These are phyloP conservation scores for Colletotrichum siamense DNA, from an alignment of 2,329 filamentous ascomycete species.

Conservation along the genomic window DNA sequence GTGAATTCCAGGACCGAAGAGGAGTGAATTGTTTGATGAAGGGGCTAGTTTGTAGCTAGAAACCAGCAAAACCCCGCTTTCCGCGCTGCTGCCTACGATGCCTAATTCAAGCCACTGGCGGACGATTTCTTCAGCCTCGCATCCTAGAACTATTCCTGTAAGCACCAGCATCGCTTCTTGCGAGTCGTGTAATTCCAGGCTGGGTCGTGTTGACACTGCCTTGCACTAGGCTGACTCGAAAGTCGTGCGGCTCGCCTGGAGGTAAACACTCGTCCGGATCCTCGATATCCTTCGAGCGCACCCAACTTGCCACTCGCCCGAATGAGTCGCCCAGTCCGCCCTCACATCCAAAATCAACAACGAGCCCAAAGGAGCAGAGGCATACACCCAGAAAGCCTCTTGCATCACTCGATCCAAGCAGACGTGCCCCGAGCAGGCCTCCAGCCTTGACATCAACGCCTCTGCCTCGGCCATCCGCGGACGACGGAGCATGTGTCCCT, in stretches of 20 bases:
- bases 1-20: not conserved
- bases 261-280: not conserved
- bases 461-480: not conserved
- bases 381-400: not conserved
- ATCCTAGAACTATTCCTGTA: not conserved
- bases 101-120: not conserved
- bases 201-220: not conserved
- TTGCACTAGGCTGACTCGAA: not conserved
- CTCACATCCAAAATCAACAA: not conserved
- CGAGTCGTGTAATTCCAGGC: not conserved
- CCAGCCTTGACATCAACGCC: not conserved
- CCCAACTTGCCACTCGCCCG: not conserved
- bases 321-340: not conserved
- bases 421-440: not conserved
- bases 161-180: not conserved
- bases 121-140: not conserved
- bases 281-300: not conserved
- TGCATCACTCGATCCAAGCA: not conserved
- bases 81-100: slow-evolving; percentile 1
- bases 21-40: not conserved
- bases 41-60: not conserved
- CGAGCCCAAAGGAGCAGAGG: not conserved
- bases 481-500: not conserved
- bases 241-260: not conserved
- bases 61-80: not conserved